Evolutionary conservation across 2,329 filamentous ascomycete genomes (phyloP).

Genomic region (Beauveria pseudobassiana): DNA sequence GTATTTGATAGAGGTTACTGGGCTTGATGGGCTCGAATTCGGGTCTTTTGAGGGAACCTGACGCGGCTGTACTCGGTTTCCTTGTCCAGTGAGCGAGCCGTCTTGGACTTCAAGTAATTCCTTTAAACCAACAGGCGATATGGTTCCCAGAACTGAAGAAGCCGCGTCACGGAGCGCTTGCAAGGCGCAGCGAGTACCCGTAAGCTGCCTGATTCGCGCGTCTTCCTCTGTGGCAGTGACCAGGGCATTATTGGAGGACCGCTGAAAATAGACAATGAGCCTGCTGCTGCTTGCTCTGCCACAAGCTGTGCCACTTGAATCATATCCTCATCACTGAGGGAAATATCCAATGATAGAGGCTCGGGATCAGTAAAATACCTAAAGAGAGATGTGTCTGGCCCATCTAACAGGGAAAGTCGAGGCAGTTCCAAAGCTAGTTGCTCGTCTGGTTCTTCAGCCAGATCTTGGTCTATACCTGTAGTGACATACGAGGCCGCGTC

Average conservation of each 20-base stretch:
- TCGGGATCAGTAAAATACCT: conserved; percentile 54
- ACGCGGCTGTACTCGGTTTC: conserved; percentile 44
- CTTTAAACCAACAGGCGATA: conserved; percentile 33
- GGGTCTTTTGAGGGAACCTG: conserved; percentile 34
- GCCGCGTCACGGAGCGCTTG: conserved; percentile 39
- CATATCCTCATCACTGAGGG: conserved; percentile 49
- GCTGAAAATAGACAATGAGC: conserved; percentile 32
- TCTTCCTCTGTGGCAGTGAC: conserved; percentile 18
- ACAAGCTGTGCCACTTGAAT: conserved; percentile 63
- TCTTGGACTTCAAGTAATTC: conserved; percentile 51
- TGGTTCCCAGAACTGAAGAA: conserved; percentile 35
- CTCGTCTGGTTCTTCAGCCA: conserved; percentile 37
- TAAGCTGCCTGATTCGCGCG: conserved; percentile 34
- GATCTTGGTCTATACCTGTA: conserved; percentile 42
- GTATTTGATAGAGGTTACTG: conserved; percentile 53
- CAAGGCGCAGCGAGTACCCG: conserved; percentile 39
- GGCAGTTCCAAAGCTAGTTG: conserved; percentile 43
- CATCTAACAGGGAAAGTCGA: conserved; percentile 39
- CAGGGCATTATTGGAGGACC: conserved; percentile 15
- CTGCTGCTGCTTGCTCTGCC: conserved; percentile 60
- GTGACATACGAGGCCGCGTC: conserved; percentile 46
- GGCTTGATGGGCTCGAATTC: conserved; percentile 37
- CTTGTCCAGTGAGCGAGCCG: conserved; percentile 44
- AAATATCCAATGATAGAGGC: conserved; percentile 38
- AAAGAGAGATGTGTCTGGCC: conserved; percentile 41